phyloP scores from a whole-genome alignment of 2,329 filamentous ascomycete genomes.

The Fusarium sp. region DNA sequence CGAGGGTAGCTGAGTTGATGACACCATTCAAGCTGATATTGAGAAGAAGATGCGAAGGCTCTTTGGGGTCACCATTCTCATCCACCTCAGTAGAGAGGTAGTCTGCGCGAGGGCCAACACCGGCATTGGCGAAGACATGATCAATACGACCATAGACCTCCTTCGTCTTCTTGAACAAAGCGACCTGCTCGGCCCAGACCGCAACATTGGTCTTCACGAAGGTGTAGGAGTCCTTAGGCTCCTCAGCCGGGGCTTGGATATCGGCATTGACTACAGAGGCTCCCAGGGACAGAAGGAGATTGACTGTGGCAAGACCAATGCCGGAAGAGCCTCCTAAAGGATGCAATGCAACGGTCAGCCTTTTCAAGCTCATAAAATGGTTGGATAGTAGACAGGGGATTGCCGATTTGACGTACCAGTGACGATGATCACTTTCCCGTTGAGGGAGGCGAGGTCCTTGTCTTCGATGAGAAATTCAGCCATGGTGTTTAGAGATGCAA shows the following conservation, averaged over 20 bases:
- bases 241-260: slow-evolving; percentile 55
- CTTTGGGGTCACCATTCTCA: slow-evolving; percentile 59
- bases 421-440: slow-evolving; percentile 64
- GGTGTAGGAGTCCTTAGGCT: slow-evolving; percentile 42
- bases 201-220: slow-evolving; percentile 61
- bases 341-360: neutral
- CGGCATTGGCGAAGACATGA: slow-evolving; percentile 78
- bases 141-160: slow-evolving; percentile 80
- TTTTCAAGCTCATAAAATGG: neutral
- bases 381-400: neutral
- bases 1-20: slow-evolving; percentile 63
- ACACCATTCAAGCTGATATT: slow-evolving; percentile 64
- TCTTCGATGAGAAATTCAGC: slow-evolving; percentile 60
- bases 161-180: slow-evolving; percentile 64
- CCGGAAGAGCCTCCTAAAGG: slow-evolving; percentile 66
- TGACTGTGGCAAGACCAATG: slow-evolving; percentile 68
- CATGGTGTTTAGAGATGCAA: slow-evolving; percentile 47
- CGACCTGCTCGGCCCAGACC: slow-evolving; percentile 61
- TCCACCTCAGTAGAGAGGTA: slow-evolving; percentile 62
- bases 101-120: slow-evolving; percentile 59
- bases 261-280: slow-evolving; percentile 68
- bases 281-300: slow-evolving; percentile 63
- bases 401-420: slow-evolving; percentile 50
- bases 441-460: slow-evolving; percentile 55
- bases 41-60: slow-evolving; percentile 57